Evolutionary conservation across 768 basidiomycete species (phyloP), one percentile per base, ranked within the genome.

Genomic region (Leccinum obscurum): DNA sequence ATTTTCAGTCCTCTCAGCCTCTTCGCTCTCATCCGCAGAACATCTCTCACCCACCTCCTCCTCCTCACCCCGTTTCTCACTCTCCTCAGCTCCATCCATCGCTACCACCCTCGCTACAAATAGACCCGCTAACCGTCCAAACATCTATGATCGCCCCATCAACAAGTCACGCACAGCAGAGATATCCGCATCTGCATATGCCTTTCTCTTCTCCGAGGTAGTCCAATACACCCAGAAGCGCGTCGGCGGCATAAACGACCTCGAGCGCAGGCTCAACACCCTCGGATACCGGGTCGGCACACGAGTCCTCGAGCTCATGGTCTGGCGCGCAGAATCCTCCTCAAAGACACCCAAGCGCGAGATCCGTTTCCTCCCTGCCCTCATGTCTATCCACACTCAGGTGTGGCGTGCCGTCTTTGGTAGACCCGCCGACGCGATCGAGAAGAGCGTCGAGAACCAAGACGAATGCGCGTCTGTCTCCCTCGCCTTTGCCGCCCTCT

Each of bases 221-320:
- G 89, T 99, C 2, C 90, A 95, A 73, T 98, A 98, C 76, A 96
- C 93, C 1, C 97, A 98, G 77, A 95, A 93, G 69, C 85, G 94
- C 55, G 96, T 98, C 55, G 86, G 85, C 67, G 96, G 95, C 7
- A 95, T 99, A 63, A 90, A 92, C 72, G 97, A 98, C 75, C 81
- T 99, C 62, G 97, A 99, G 76, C 84, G 90, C 66, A 87, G 95
- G 60, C 80, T 99, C 62, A 95, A 95, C 73, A 91, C 89, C 0
- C 79, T 98, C 14, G 97, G 97, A 2, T 96, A 98, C 75, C 89
- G 95, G 51, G 88, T 95, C 52, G 97, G 97, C 26, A 83, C 81
- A 1, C 85, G 95, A 26, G 87, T 95, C 20, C 83, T 98, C 39
- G 94, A 95, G 73, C 83, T 95, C 64, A 87, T 90, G 84, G 75